phyloP scores from a whole-genome alignment of 23 red algal species.

The Gracilaria gracilis region DNA sequence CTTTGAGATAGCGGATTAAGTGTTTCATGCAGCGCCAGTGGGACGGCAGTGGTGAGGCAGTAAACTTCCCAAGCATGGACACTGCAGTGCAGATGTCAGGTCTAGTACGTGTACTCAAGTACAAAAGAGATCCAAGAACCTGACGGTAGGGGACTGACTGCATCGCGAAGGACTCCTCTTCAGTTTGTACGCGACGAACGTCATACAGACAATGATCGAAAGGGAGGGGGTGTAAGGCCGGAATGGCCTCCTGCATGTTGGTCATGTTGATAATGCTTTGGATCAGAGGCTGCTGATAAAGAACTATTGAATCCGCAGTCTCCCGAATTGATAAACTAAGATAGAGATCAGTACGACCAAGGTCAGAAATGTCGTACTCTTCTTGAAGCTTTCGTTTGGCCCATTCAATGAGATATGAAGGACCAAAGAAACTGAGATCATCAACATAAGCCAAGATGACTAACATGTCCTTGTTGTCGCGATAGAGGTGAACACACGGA shows the following conservation, averaged over 20 bases:
- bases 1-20: too few relatives aligned
- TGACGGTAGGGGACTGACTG: background rate
- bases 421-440: background rate
- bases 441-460: conserved; percentile 44
- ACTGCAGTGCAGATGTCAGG: background rate
- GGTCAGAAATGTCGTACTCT: background rate
- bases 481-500: background rate
- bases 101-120: conserved; percentile 8
- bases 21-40: conserved; percentile 27
- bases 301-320: background rate
- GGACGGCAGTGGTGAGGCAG: background rate
- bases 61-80: conserved; percentile 24
- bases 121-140: background rate
- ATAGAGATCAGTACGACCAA: background rate
- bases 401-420: background rate
- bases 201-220: background rate
- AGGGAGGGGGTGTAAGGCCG: too few relatives aligned
- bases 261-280: background rate
- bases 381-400: background rate
- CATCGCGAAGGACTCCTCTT: too few relatives aligned
- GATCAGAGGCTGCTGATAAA: conserved; percentile 9
- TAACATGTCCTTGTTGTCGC: background rate
- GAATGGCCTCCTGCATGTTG: too few relatives aligned
- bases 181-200: background rate
- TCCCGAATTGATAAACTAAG: conserved; percentile 16